A percentile compares a stretch with the other conserved stretches of the same genome.
These are phyloP conservation scores for Mycena metata DNA, from an alignment of 768 basidiomycete genomes.

Conservation along the genomic window DNA sequence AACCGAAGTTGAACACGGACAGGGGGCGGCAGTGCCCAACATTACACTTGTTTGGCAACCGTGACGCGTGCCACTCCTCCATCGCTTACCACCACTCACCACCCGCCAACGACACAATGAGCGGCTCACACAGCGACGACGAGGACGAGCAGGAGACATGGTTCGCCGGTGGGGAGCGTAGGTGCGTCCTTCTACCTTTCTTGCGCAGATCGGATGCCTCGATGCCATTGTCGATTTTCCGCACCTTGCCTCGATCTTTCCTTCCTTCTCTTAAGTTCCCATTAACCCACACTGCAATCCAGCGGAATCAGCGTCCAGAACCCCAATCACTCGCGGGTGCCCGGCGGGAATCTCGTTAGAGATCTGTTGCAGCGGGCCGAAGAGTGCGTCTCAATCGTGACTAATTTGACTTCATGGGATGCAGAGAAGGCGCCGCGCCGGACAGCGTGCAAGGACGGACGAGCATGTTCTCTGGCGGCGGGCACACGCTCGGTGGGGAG, in stretches of 20 bases:
- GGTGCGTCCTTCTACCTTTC: constrained; percentile 53
- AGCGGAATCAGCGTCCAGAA: constrained; percentile 81
- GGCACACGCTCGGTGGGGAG: background rate
- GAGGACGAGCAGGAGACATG: constrained; percentile 62
- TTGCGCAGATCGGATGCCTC: no score
- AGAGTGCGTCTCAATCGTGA: constrained; percentile 56
- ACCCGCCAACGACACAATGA: background rate
- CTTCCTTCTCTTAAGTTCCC: no score
- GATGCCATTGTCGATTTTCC: no score
- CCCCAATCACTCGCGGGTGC: constrained; percentile 57
- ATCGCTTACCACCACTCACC: background rate
- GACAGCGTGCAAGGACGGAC: constrained; percentile 1
- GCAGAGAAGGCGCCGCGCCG: constrained; percentile 27
- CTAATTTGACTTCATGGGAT: background rate
- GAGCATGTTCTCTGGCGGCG: constrained; percentile 3
- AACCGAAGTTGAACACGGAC: no score
- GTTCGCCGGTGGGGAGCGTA: constrained; percentile 76
- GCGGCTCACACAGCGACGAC: constrained; percentile 46
- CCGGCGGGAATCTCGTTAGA: constrained; percentile 56
- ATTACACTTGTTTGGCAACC: background rate
- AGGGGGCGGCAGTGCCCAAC: no score
- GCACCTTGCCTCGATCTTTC: no score
- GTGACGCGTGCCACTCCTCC: background rate
- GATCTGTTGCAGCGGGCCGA: constrained; percentile 73
- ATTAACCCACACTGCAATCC: background rate